phyloP scores from a whole-genome alignment of 805 yeast species.

The Kuraishia borneana region DNA sequence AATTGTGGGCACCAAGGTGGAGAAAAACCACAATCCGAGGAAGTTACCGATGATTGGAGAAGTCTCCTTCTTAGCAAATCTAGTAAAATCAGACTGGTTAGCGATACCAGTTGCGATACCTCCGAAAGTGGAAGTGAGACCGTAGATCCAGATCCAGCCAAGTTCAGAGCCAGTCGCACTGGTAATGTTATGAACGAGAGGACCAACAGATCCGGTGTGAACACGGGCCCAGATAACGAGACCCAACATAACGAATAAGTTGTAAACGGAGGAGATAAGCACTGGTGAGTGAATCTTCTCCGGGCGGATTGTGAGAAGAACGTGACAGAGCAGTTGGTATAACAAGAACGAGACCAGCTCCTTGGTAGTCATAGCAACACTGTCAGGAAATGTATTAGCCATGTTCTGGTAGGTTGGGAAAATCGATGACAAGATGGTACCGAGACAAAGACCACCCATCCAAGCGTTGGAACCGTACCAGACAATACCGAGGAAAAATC shows the following conservation, averaged over 20 bases:
- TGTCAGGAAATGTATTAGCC: slow-evolving; percentile 25
- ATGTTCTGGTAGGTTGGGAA: slow-evolving; percentile 25
- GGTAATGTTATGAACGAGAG: neutral
- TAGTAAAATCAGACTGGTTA: slow-evolving; percentile 21
- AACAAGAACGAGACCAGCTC: slow-evolving; percentile 30
- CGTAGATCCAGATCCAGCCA: slow-evolving; percentile 31
- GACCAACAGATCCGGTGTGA: slow-evolving; percentile 1
- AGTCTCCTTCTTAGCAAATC: slow-evolving; percentile 13
- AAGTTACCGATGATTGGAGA: slow-evolving; percentile 17
- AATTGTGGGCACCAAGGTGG: slow-evolving; percentile 31
- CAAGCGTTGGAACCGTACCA: slow-evolving; percentile 36
- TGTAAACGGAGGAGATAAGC: neutral
- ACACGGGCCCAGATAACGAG: slow-evolving; percentile 2
- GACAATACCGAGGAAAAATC: slow-evolving; percentile 31
- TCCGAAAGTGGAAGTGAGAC: slow-evolving; percentile 27
- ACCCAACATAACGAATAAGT: neutral
- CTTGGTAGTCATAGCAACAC: slow-evolving; percentile 25
- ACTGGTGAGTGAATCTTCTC: slow-evolving; percentile 18
- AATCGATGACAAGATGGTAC: slow-evolving; percentile 24
- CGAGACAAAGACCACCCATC: slow-evolving; percentile 33
- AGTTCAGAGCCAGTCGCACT: slow-evolving; percentile 3
- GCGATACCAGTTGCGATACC: slow-evolving; percentile 27
- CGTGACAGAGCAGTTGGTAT: slow-evolving; percentile 31
- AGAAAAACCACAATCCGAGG: slow-evolving; percentile 8
- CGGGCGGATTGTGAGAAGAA: slow-evolving; percentile 30